Conservation (phyloP, 305 asterid genomes). For the Fraxinus ornus region DNA sequence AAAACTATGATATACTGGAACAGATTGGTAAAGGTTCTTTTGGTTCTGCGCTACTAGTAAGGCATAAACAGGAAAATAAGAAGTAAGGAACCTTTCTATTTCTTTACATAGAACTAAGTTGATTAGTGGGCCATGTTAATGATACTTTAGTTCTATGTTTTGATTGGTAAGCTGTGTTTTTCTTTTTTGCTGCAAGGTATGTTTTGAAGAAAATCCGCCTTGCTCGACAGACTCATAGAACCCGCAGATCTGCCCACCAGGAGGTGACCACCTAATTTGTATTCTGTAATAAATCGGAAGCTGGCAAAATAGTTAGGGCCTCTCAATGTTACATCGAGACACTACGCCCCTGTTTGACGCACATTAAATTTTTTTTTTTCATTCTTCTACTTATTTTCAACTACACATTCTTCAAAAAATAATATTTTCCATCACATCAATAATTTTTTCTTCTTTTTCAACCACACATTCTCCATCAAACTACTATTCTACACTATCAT, state of each 20-base stretch:
- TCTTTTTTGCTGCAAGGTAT: constrained; percentile 53
- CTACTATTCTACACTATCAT: neutral
- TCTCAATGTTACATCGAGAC: neutral
- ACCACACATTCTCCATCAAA: too few relatives aligned
- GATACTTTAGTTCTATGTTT: neutral
- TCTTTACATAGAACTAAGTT: constrained; percentile 7
- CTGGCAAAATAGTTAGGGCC: neutral
- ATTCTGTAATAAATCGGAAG: neutral
- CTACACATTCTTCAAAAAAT: too few relatives aligned
- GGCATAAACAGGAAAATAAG: constrained; percentile 90
- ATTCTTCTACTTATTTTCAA: too few relatives aligned
- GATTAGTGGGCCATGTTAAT: neutral
- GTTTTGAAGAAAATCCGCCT: constrained; percentile 97
- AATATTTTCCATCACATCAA: too few relatives aligned
- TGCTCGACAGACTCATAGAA: constrained; percentile 97
- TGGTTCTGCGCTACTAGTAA: constrained; percentile 91
- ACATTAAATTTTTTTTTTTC: too few relatives aligned
- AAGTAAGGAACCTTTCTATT: constrained; percentile 49
- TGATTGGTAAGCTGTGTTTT: constrained; percentile 20
- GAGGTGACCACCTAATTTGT: constrained; percentile 57
- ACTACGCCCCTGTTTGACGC: too few relatives aligned
- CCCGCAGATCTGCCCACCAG: constrained; percentile 96
- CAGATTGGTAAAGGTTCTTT: constrained; percentile 98
- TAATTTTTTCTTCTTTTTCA: too few relatives aligned
- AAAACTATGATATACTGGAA: constrained; percentile 83